These are phyloP conservation scores for Hypocreales sp. DNA, from an alignment of 2,329 filamentous ascomycete genomes.

Conservation along the genomic window DNA sequence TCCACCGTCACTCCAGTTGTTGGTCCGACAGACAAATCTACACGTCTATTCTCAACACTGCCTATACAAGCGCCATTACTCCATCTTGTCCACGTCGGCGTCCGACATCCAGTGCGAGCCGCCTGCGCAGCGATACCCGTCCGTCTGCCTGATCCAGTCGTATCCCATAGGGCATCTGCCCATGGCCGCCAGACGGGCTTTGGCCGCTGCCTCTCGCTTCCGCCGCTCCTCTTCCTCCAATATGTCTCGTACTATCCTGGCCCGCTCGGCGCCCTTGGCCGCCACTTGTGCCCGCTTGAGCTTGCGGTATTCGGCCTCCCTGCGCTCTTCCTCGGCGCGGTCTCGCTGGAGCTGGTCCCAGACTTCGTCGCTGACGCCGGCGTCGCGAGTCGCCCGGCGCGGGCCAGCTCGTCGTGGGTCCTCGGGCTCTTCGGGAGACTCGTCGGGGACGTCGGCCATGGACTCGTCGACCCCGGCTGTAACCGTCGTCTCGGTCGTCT, in stretches of 20 bases:
- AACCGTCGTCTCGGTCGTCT: background rate
- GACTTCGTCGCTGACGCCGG: constrained; percentile 39
- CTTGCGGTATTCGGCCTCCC: constrained; percentile 19
- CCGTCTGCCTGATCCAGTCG: constrained; percentile 42
- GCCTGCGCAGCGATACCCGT: constrained; percentile 47
- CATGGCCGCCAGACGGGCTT: constrained; percentile 32
- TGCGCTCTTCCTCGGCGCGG: constrained; percentile 19
- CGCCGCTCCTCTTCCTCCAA: constrained; percentile 21
- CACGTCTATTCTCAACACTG: too few species aligned
- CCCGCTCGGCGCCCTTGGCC: constrained; percentile 14
- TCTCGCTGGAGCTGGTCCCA: constrained; percentile 47
- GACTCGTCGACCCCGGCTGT: background rate
- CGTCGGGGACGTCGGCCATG: constrained; percentile 2
- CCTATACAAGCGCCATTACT: too few species aligned
- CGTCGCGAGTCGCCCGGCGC: too few species aligned
- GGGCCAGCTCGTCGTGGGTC: too few species aligned
- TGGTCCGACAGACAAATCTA: too few species aligned
- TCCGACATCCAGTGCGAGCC: constrained; percentile 50
- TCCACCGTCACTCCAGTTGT: too few species aligned
- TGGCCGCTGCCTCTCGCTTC: constrained; percentile 20
- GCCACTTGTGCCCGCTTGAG: constrained; percentile 15
- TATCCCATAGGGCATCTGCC: constrained; percentile 43
- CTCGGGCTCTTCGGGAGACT: constrained; percentile 2
- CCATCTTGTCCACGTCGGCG: too few species aligned
- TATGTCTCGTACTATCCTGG: constrained; percentile 20